Percentiles rank a stretch among this genome's conserved stretches.
Evolutionary conservation across 371 early-diverging fungal genomes (phyloP).

Genomic region (Rhizopus arrhizus): DNA sequence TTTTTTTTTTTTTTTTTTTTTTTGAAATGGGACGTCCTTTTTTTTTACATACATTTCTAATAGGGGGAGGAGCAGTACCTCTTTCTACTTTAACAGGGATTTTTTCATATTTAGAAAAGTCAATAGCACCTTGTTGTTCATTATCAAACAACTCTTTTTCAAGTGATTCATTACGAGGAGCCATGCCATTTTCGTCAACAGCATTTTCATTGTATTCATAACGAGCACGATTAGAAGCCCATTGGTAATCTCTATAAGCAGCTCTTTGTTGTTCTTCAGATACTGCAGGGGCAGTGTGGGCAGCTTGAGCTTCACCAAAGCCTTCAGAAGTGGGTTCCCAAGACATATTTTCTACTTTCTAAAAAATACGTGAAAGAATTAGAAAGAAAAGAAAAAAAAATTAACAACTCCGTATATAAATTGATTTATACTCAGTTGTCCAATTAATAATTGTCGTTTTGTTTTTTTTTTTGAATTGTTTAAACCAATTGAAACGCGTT

Average conservation of each 20-base stretch:
- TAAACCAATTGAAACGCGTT: no score
- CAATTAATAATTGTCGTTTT: no score
- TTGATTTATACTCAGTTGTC: no score
- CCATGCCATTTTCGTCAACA: slow-evolving; percentile 41
- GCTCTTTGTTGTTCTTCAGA: slow-evolving; percentile 16
- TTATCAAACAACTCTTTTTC: slow-evolving; percentile 59
- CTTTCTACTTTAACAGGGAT: slow-evolving; percentile 57
- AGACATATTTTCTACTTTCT: no score
- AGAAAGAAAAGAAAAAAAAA: no score
- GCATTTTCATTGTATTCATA: slow-evolving; percentile 57
- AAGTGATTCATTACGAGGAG: slow-evolving; percentile 42
- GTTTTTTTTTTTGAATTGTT: no score
- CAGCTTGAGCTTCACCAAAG: neutral
- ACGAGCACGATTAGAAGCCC: slow-evolving; percentile 57
- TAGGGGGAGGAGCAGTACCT: slow-evolving; percentile 49
- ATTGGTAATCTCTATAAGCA: slow-evolving; percentile 39
- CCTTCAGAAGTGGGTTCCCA: neutral
- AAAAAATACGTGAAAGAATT: no score
- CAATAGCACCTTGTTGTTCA: slow-evolving; percentile 50
- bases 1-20: neutral
- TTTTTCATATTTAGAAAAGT: slow-evolving; percentile 58
- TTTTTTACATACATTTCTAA: slow-evolving; percentile 30
- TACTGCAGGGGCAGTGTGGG: slow-evolving; percentile 21
- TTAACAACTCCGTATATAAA: no score
- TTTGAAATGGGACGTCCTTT: no score